phyloP scores from a whole-genome alignment of 2,329 filamentous ascomycete genomes.

The Periconia sp. region DNA sequence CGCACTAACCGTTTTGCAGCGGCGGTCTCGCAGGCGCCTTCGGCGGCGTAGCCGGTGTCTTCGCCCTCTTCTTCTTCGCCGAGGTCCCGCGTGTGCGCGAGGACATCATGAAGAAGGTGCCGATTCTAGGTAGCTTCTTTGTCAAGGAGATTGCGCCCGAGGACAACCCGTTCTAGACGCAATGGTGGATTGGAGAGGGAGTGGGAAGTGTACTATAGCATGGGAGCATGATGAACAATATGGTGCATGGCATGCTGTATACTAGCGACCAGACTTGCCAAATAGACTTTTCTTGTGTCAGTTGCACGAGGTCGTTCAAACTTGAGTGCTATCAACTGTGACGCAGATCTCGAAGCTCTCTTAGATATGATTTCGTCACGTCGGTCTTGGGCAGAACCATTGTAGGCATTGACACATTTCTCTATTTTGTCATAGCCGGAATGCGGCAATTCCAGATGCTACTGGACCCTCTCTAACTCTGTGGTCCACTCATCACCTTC shows the following conservation, averaged over 20 bases:
- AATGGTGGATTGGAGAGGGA: background rate
- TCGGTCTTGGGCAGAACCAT: no score
- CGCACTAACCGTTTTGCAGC: constrained; percentile 28
- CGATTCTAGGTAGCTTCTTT: constrained; percentile 64
- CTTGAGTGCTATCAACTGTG: no score
- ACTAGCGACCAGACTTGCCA: constrained; percentile 28
- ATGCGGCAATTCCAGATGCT: constrained; percentile 19
- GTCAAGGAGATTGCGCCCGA: constrained; percentile 64
- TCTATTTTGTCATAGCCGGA: constrained; percentile 33
- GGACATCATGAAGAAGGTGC: constrained; percentile 67
- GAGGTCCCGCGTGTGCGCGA: constrained; percentile 67
- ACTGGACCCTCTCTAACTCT: constrained; percentile 10
- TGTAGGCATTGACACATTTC: constrained; percentile 23
- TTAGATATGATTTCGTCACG: no score
- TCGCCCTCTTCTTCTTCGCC: constrained; percentile 69
- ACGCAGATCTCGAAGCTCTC: no score
- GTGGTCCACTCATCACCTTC: background rate
- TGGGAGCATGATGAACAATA: constrained; percentile 14
- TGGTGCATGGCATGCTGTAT: constrained; percentile 30
- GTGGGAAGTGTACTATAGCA: constrained; percentile 25
- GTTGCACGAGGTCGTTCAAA: no score
- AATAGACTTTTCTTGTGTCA: constrained; percentile 40
- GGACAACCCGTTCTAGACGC: constrained; percentile 64
- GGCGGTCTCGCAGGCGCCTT: constrained; percentile 58
- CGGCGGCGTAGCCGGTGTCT: constrained; percentile 63